Base-by-base conservation (phyloP, 2,329 filamentous ascomycete genomes). In the Tolypocladium sp. region DNA sequence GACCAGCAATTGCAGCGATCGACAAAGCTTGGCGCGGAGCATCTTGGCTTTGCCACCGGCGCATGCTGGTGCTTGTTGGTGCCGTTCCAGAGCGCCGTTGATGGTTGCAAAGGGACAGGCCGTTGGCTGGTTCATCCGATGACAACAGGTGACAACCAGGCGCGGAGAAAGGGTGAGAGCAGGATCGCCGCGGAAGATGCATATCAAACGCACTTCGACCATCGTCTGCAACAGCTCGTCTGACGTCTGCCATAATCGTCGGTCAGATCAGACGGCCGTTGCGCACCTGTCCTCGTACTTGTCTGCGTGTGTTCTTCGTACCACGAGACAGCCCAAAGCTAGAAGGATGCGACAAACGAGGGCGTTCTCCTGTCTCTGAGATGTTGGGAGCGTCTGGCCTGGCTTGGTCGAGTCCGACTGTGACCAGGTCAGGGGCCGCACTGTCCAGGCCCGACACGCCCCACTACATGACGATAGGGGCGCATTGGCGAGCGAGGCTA, bases 401-500 rank as follows among this genome's bases (percentile, higher is more conserved):
- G 44, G 44, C 8, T 15, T 17, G 38, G 25, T 44, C 40, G 38
- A 35, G 53, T 38, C 52, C 6, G 38, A n/a, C 17, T 3, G 38
- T 30, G 25, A 3, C 17, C 35, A 22, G n/a, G 38, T 4, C n/a
- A 27, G 6, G 52, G 22, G 22, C 7, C 54, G 20, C 49, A 53
- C 49, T 37, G 49, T 37, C 20, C 49, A 8, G 30, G 49, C 30
- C 49, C 20, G 49, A 22, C 30, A 41, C 38, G 56, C 52, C 55
- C 59, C 61, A 56, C 59, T 53, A 27, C 55, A 60, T 57, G 55
- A 57, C 54, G 54, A 56, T 56, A 44, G 38, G 54, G 54, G 54
- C 57, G 59, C 59, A 59, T 59, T 56, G 57, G 57, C 55, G 55
- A 56, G 55, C 55, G 30, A 22, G 49, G 13, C 61, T 63, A 63